Evolutionary conservation across 2,329 filamentous ascomycete species (phyloP), one percentile per base, ranked within the genome.

Genomic region (Fusarium drepaniforme): DNA sequence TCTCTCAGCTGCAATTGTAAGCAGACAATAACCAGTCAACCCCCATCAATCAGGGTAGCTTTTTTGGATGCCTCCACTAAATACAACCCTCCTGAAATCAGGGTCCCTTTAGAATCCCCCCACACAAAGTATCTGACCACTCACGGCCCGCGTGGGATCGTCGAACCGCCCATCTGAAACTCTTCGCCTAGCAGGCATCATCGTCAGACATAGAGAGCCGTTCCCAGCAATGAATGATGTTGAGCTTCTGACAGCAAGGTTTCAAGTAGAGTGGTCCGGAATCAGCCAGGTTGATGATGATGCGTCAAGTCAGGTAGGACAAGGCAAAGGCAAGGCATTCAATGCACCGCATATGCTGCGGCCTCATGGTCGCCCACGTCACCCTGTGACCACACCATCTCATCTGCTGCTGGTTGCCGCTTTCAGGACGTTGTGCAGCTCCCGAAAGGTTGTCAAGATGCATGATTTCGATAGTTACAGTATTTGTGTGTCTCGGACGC

Each of bases 341-440:
- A n/a, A 40, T 59, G 56, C 56, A 38, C 12, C 35, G 12, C 35
- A 59, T 59, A 59, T 59, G 21, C 35, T 40, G 56, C 37, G 56
- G 49, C 49, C 56, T 30, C 16, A 40, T 59, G 56, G 40, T 69
- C 49, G 57, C 65, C 72, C 75, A 75, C 75, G 74, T 76, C 74
- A 66, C 68, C 49, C 30, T 11, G 7, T 21, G 30, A 62, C 59
- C 59, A 49, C 61, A 38, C 58, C 72, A 70, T 75, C 62, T 72
- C 59, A 46, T 64, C 61, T 72, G 35, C 33, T 58, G 70, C 70
- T 61, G 40, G 72, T 25, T 23, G 38, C 56, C 56, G 21, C 21
- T 40, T 49, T 37, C 30, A 33, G 30, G 23, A 18, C 16, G 42
- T 38, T 21, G 33, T 63, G 42, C n/a, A 49, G 40, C 28, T 57